Conservation (phyloP, 2,329 filamentous ascomycete species). For the Chrysoporthe deuterocubensis region DNA sequence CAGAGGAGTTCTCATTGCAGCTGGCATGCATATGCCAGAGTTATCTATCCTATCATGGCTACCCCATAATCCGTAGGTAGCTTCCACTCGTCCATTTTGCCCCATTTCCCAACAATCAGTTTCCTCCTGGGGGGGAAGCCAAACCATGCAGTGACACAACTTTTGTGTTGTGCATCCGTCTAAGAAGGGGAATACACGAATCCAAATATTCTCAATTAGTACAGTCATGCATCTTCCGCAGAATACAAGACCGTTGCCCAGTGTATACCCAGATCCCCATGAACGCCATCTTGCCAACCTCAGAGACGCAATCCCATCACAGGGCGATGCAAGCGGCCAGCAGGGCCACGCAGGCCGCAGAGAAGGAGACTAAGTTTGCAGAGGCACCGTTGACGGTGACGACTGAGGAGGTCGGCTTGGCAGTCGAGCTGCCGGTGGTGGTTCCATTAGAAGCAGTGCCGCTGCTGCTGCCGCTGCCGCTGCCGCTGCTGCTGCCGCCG, state of each 20-base stretch:
- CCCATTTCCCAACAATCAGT: not conserved
- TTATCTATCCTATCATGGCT: not conserved
- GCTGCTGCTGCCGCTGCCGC: slow-evolving; percentile 1
- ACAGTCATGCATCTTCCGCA: not conserved
- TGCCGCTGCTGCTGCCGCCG: not conserved
- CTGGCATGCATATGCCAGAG: not conserved
- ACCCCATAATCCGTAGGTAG: no score
- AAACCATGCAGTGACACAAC: not conserved
- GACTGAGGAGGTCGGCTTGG: slow-evolving; percentile 6
- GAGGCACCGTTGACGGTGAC: slow-evolving; percentile 15
- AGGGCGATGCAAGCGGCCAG: not conserved
- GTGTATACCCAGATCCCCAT: not conserved
- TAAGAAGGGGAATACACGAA: not conserved
- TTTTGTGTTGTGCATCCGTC: not conserved
- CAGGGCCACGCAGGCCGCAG: slow-evolving; percentile 6
- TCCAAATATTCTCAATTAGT: not conserved
- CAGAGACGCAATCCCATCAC: not conserved
- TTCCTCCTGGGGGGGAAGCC: not conserved
- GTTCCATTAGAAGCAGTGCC: slow-evolving; percentile 13
- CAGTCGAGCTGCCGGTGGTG: slow-evolving; percentile 7
- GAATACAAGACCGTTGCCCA: not conserved
- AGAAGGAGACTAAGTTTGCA: slow-evolving; percentile 11
- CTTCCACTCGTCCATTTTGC: not conserved
- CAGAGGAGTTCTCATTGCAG: not conserved
- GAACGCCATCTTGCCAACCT: not conserved